Conservation (phyloP, 2,329 filamentous ascomycete genomes). For the Domatiomyces globalis region DNA sequence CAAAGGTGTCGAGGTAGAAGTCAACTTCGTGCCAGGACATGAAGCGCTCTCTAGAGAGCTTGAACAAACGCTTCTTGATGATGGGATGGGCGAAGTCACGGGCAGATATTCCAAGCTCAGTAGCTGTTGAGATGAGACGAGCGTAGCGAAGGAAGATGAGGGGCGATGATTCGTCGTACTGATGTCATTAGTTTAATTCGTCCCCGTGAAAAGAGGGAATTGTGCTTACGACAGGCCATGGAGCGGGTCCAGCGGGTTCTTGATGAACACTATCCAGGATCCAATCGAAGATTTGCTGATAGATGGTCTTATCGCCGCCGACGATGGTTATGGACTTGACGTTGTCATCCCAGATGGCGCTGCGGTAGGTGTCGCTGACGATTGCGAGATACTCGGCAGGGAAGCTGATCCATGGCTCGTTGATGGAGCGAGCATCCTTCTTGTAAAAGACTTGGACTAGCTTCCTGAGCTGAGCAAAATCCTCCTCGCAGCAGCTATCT, state of each 20-base stretch:
- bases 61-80: conserved; percentile 7
- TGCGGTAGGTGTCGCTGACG: conserved; percentile 12
- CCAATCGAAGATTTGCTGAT: conserved; percentile 9
- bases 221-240: not conserved
- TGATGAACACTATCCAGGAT: conserved; percentile 11
- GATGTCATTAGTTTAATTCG: not conserved
- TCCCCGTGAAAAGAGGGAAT: not conserved
- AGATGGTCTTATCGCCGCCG: conserved; percentile 6
- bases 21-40: conserved; percentile 13
- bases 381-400: conserved; percentile 1
- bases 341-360: conserved; percentile 10
- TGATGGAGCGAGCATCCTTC: not conserved
- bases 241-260: conserved; percentile 5
- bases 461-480: not conserved
- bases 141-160: conserved; percentile 8
- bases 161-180: conserved; percentile 8
- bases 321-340: conserved; percentile 13
- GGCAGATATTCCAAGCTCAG: conserved; percentile 9
- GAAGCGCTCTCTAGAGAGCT: conserved; percentile 7
- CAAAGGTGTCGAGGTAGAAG: conserved; percentile 7
- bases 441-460: not conserved
- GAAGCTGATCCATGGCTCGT: not conserved
- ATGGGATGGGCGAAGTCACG: conserved; percentile 10
- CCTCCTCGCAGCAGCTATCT: not conserved
- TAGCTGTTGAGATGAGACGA: conserved; percentile 8